Evolutionary conservation across 768 basidiomycete species (phyloP), one percentile per base, ranked within the genome.

Genomic region (Russula foetens): DNA sequence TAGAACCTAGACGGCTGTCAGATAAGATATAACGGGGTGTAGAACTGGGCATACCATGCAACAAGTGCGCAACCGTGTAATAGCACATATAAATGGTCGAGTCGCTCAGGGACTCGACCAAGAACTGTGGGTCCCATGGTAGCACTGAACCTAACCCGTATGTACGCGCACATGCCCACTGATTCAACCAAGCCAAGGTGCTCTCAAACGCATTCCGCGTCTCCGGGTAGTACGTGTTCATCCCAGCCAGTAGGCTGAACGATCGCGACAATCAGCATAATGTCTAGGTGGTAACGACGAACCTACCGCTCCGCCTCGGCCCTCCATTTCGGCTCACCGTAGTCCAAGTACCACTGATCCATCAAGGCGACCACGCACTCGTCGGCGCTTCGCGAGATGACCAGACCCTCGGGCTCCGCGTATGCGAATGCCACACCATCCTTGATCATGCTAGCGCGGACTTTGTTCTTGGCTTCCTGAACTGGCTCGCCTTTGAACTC

Each of bases 301-400:
- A 79, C 84, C 54, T 69, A 92, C 92, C 79, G 85, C 72, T 93
- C 89, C 6, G 92, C 84, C 68, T 90, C 81, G 17, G 80, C 82
- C 72, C 86, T 90, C 97, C 97, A 99, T n/a, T 72, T 70, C 1
- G 83, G 72, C 76, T 98, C 93, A 67, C 96, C 97, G 68, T 98
- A 99, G 73, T 98, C 93, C 72, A 98, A 75, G 73, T 98, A 99
- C 95, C 96, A 99, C 74, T 99, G 97, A 71, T 99, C 97, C 84
- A 94, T 95, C 66, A 99, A 76, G 3, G 96, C 95, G 59, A 99
- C 93, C 21, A 98, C 90, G 76, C 97, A 99, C 74, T 98, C 96
- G 69, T 99, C 97, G n/a, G 82, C 84, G 72, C 89, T 92, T 46
- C 96, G 80, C 47, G 88, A 91, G 68, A 94, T 83, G 68, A 98